Percentiles rank a stretch among this genome's conserved stretches.
Conservation (phyloP, 768 basidiomycete species). For the Termitomyces sp. region DNA sequence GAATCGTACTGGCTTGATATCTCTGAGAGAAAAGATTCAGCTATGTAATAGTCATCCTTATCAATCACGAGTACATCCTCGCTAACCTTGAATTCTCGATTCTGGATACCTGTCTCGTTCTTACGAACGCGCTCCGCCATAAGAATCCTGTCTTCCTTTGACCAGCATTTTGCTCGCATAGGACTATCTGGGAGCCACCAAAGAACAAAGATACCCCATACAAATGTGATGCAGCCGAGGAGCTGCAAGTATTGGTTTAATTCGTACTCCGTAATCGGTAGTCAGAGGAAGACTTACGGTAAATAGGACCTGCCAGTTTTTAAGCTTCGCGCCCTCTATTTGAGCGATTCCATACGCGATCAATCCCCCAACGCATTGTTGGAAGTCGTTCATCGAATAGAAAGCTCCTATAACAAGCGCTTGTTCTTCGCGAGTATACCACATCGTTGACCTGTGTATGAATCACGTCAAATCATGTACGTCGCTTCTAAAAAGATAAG, state of each 20-base stretch:
- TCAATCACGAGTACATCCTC: neutral
- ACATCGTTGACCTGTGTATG: constrained; percentile 37
- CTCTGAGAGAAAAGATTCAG: constrained; percentile 6
- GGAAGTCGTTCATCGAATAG: constrained; percentile 42
- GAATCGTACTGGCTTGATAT: constrained; percentile 26
- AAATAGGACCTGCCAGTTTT: constrained; percentile 47
- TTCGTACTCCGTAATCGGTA: neutral
- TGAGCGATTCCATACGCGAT: constrained; percentile 46
- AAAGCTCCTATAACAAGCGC: constrained; percentile 38
- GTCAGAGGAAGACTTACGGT: constrained; percentile 20
- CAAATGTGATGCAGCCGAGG: constrained; percentile 37
- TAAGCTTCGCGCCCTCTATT: constrained; percentile 30
- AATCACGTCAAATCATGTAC: neutral
- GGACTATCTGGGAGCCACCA: constrained; percentile 48
- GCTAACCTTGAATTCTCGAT: constrained; percentile 39
- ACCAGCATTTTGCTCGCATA: constrained; percentile 42
- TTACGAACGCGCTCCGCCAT: constrained; percentile 46
- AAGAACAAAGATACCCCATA: constrained; percentile 41
- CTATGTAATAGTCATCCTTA: neutral
- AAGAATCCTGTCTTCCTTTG: constrained; percentile 37
- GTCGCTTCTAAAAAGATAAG: constrained; percentile 1
- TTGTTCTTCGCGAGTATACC: constrained; percentile 46
- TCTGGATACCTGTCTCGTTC: constrained; percentile 49
- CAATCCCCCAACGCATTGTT: constrained; percentile 42
- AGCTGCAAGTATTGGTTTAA: constrained; percentile 21